Evolutionary conservation across 106 monocot species (phyloP), one percentile per base, ranked within the genome.

Genomic region (Allium sativum): DNA sequence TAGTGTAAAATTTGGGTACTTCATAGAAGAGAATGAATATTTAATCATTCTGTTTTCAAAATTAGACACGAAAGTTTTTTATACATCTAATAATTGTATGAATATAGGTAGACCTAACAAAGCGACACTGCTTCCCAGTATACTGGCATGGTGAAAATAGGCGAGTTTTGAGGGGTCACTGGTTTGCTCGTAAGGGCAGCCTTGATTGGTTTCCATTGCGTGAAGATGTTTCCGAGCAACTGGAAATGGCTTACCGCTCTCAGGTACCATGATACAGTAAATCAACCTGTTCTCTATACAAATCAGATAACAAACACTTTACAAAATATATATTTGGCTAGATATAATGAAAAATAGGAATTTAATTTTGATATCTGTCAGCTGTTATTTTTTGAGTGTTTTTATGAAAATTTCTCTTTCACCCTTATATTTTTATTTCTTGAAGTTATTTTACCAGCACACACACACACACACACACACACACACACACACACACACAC

Each of bases 81-180:
- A 21, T 68, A 10, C 12, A 55, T 20, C 44, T 12, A 45, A 51
- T 59, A 43, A 18, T 31, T 56, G 1, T 19, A 19, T 62, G 40
- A 16, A 64, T 77, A 46, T 69, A 96, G 91, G 96, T 98, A 10
- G 91, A 98, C 85, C 69, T 98, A 67, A 70, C 61, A 19, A 91
- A 73, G 65, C 53, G 96, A 4, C 87, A 98, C 44, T 91, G 91
- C 72, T 98, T 98, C 61, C 91, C 96, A 40, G 96, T 98, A 8
- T 98, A 98, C 56, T 98, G 96, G 96, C 70, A 76, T 82, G 96
- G 96, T 45, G 96, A 98, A 71, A 91, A 98, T 66, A 79, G 91
- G 7, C 87, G 96, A 56, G 84, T 91, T 10, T 65, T 98, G 48
- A 77, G 96, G 73, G 96, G 96, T 41, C 96, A 98, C 52, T 98